Conservation (phyloP, 352 stramenopile species). For the Phytophthora kernoviae region DNA sequence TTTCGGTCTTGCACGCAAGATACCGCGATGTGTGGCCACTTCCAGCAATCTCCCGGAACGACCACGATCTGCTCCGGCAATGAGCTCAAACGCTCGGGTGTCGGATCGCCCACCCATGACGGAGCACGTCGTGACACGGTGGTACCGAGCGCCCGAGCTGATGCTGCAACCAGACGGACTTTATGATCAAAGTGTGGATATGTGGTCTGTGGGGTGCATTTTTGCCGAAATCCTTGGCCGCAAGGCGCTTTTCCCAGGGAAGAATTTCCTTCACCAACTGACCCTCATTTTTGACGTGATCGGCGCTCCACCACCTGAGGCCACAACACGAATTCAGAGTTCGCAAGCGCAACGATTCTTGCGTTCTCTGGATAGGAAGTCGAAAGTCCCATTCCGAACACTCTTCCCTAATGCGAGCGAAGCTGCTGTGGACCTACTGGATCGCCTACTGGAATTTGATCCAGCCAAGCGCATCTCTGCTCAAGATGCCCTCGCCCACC, state of each 20-base stretch:
- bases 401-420: slow-evolving; percentile 62
- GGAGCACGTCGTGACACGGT: slow-evolving; percentile 88
- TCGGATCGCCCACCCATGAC: slow-evolving; percentile 63
- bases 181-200: slow-evolving; percentile 90
- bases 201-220: slow-evolving; percentile 91
- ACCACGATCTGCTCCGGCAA: slow-evolving; percentile 54
- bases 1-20: slow-evolving; percentile 74
- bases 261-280: slow-evolving; percentile 85
- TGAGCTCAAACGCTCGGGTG: slow-evolving; percentile 13
- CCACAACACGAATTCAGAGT: slow-evolving; percentile 65
- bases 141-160: slow-evolving; percentile 91
- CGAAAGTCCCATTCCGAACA: slow-evolving; percentile 51
- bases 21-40: slow-evolving; percentile 29
- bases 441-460: slow-evolving; percentile 72
- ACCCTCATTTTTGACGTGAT: slow-evolving; percentile 82
- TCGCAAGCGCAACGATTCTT: slow-evolving; percentile 76
- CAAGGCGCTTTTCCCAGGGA: slow-evolving; percentile 76
- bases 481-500: slow-evolving; percentile 63
- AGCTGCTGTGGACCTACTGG: slow-evolving; percentile 65
- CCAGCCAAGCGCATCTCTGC: slow-evolving; percentile 56
- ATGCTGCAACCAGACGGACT: slow-evolving; percentile 90
- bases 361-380: slow-evolving; percentile 61
- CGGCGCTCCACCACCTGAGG: slow-evolving; percentile 53
- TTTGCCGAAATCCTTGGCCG: slow-evolving; percentile 80
- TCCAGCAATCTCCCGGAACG: slow-evolving; percentile 27